These are phyloP conservation scores for Pleoardoris graminearum DNA, from an alignment of 2,329 filamentous ascomycete genomes.

Conservation along the genomic window DNA sequence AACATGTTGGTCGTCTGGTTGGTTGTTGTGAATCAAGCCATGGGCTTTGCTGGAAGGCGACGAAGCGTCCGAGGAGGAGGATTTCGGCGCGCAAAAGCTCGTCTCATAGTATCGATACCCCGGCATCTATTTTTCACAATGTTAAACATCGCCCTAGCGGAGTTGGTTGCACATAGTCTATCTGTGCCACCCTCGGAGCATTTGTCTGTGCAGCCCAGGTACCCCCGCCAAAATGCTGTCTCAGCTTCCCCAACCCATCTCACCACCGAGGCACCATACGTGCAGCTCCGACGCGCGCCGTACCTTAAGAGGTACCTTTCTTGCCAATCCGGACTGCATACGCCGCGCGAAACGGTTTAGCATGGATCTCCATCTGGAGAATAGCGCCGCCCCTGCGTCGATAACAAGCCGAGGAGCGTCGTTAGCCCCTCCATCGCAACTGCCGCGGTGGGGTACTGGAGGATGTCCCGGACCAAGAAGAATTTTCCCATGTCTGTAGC, in stretches of 20 bases:
- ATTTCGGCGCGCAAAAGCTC: no score
- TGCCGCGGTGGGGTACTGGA: constrained; percentile 41
- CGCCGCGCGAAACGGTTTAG: background rate
- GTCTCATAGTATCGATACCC: no score
- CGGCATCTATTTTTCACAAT: no score
- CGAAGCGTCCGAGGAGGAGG: no score
- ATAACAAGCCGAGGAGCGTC: background rate
- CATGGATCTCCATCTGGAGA: background rate
- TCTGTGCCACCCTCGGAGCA: background rate
- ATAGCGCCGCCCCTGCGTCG: background rate
- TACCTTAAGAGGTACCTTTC: background rate
- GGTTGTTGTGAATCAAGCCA: no score
- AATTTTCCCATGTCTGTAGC: constrained; percentile 10
- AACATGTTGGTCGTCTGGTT: no score
- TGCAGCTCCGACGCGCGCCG: background rate
- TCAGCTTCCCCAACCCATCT: background rate
- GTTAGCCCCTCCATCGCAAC: constrained; percentile 30
- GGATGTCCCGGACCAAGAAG: constrained; percentile 14
- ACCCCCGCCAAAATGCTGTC: background rate
- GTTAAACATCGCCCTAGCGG: no score
- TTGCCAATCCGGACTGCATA: background rate
- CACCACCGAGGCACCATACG: background rate
- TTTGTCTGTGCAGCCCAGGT: background rate
- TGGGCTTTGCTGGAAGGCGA: no score
- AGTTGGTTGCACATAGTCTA: no score